These are phyloP conservation scores for Suhomyces chickasaworum DNA, from an alignment of 1,139 yeast genomes.

Conservation along the genomic window DNA sequence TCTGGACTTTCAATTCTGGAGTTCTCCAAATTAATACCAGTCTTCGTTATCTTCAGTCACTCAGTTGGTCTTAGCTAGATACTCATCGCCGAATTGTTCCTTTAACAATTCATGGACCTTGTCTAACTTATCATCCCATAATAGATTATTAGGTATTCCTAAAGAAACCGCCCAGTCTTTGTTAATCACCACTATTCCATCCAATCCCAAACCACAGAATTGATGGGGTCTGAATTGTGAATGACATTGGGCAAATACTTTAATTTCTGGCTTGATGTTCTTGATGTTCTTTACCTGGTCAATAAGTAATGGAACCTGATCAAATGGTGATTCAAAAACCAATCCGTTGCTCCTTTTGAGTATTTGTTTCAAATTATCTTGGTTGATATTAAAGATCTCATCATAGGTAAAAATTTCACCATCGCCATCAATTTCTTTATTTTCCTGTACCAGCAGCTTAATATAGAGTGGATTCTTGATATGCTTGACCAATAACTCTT, in stretches of 20 bases:
- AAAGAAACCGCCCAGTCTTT: background rate
- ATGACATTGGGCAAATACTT: background rate
- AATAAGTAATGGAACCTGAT: background rate
- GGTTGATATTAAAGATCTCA: background rate
- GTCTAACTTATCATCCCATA: background rate
- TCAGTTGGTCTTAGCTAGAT: background rate
- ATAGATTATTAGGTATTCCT: background rate
- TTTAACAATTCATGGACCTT: background rate
- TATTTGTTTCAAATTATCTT: background rate
- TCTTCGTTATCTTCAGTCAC: too few species aligned
- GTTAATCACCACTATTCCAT: background rate
- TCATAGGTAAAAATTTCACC: background rate
- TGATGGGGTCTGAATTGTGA: background rate
- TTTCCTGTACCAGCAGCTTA: background rate
- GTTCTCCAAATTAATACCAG: too few species aligned
- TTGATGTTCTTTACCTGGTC: background rate
- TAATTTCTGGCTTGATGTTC: background rate
- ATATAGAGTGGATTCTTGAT: background rate
- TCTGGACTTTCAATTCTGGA: too few species aligned
- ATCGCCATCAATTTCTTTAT: too few species aligned
- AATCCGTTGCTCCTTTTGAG: background rate
- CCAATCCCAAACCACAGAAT: background rate
- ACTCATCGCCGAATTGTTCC: background rate
- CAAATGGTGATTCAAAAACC: background rate
- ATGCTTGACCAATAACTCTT: background rate